Conservation (phyloP, 2,329 filamentous ascomycete species). For the Colletotrichum eleusines region DNA sequence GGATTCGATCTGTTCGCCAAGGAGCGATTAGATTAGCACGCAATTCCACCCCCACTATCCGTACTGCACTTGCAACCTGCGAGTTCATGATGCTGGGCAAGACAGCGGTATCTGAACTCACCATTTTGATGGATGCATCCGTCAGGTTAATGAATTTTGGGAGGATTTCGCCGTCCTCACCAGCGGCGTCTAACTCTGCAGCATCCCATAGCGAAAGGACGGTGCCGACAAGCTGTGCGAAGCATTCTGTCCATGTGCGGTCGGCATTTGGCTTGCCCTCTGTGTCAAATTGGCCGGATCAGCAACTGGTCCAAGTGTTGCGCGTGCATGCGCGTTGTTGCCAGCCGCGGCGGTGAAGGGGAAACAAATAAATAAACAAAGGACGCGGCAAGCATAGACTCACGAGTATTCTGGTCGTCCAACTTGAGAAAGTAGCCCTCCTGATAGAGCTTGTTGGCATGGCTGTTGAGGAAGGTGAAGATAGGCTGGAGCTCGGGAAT, state of each 20-base stretch:
- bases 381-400: slow-evolving; percentile 52
- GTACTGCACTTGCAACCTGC: slow-evolving; percentile 8
- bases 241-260: slow-evolving; percentile 94
- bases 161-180: slow-evolving; percentile 85
- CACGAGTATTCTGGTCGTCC: slow-evolving; percentile 93
- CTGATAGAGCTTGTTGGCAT: slow-evolving; percentile 96
- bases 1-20: slow-evolving; percentile 77
- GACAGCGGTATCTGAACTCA: slow-evolving; percentile 55
- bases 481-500: slow-evolving; percentile 94
- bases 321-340: slow-evolving; percentile 6
- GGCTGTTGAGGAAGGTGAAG: slow-evolving; percentile 93
- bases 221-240: slow-evolving; percentile 95
- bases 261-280: slow-evolving; percentile 89
- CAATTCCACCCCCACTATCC: slow-evolving; percentile 9
- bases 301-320: slow-evolving; percentile 15
- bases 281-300: slow-evolving; percentile 52
- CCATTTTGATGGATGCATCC: slow-evolving; percentile 98
- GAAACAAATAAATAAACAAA: slow-evolving; percentile 18
- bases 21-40: slow-evolving; percentile 33
- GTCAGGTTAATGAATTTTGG: slow-evolving; percentile 97
- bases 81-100: background rate
- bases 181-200: slow-evolving; percentile 87
- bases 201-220: slow-evolving; percentile 97
- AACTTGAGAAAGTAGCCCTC: slow-evolving; percentile 98
- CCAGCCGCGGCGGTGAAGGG: background rate